Evolutionary conservation across 2,329 filamentous ascomycete species (phyloP).

Genomic region (Exophiala sp.): DNA sequence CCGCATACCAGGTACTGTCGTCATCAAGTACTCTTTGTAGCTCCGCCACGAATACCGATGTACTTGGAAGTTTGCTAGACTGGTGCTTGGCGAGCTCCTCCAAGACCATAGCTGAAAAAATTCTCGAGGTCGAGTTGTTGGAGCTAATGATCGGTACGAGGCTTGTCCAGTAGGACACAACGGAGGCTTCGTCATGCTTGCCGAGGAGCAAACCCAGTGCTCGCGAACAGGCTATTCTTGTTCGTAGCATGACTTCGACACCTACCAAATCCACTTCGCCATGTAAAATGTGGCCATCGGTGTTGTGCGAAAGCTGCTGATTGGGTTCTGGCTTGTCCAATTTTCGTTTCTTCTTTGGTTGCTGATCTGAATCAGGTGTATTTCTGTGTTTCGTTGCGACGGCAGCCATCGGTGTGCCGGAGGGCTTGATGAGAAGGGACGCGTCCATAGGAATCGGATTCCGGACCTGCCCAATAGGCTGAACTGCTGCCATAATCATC

Average conservation of each 20-base stretch:
- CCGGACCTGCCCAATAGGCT: slow-evolving; percentile 86
- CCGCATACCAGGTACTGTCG: slow-evolving; percentile 79
- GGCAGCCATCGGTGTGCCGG: slow-evolving; percentile 73
- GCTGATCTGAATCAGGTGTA: slow-evolving; percentile 41
- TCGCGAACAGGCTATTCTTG: slow-evolving; percentile 78
- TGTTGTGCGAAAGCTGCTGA: slow-evolving; percentile 74
- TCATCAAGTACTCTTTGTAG: slow-evolving; percentile 75
- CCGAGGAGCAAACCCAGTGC: slow-evolving; percentile 84
- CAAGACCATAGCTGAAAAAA: slow-evolving; percentile 76
- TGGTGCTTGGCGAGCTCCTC: slow-evolving; percentile 76
- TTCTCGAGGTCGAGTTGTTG: slow-evolving; percentile 77
- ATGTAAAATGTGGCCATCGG: slow-evolving; percentile 96
- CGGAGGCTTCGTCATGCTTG: slow-evolving; percentile 60
- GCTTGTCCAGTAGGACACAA: slow-evolving; percentile 58
- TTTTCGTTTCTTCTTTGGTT: slow-evolving; percentile 62
- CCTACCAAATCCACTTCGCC: slow-evolving; percentile 95
- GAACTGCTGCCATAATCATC: slow-evolving; percentile 79
- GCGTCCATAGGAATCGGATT: slow-evolving; percentile 91
- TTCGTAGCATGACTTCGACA: slow-evolving; percentile 80
- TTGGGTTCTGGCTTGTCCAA: slow-evolving; percentile 76
- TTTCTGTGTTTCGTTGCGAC: slow-evolving; percentile 38
- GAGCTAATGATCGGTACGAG: slow-evolving; percentile 68
- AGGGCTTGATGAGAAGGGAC: slow-evolving; percentile 85
- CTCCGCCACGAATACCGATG: slow-evolving; percentile 52
- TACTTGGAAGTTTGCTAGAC: slow-evolving; percentile 35